Percentiles rank a stretch among this genome's conserved stretches.
phyloP scores from a whole-genome alignment of 73 alveolate species.

The Paramecium tetraurelia region DNA sequence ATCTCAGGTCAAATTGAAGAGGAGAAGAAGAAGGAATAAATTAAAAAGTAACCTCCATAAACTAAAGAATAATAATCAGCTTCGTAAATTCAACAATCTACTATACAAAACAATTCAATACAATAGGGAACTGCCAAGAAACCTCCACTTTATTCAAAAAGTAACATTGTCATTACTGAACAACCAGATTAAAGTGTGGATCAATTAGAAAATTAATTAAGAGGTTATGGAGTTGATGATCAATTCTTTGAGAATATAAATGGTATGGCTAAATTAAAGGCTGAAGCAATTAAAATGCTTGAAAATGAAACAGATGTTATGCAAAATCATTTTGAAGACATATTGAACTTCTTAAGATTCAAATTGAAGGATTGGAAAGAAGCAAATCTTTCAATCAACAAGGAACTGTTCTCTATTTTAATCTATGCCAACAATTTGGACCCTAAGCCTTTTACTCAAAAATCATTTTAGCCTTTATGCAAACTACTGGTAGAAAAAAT shows the following conservation, averaged over 20 bases:
- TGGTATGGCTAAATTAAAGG: conserved; percentile 45
- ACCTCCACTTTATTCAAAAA: neutral
- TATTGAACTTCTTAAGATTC: neutral
- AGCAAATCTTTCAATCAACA: conserved; percentile 45
- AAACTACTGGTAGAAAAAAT: conserved; percentile 29
- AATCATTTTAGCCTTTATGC: conserved; percentile 44
- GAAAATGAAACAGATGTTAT: conserved; percentile 46
- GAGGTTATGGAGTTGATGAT: conserved; percentile 28
- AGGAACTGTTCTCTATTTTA: conserved; percentile 52
- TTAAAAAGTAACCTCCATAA: neutral
- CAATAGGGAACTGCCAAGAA: neutral
- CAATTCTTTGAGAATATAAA: neutral
- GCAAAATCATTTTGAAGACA: conserved; percentile 47
- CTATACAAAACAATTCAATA: neutral
- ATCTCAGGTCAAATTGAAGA: conserved; percentile 28
- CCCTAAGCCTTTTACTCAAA: conserved; percentile 39
- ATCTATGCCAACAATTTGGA: conserved; percentile 38
- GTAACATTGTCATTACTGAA: neutral
- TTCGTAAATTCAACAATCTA: neutral
- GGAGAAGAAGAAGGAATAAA: conserved; percentile 19
- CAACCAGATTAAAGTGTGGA: neutral
- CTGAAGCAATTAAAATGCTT: conserved; percentile 40
- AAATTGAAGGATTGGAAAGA: conserved; percentile 49
- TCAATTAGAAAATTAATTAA: neutral
- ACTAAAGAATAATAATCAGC: conserved; percentile 39